phyloP scores from a whole-genome alignment of 805 yeast species.

The Lachancea mirantina region DNA sequence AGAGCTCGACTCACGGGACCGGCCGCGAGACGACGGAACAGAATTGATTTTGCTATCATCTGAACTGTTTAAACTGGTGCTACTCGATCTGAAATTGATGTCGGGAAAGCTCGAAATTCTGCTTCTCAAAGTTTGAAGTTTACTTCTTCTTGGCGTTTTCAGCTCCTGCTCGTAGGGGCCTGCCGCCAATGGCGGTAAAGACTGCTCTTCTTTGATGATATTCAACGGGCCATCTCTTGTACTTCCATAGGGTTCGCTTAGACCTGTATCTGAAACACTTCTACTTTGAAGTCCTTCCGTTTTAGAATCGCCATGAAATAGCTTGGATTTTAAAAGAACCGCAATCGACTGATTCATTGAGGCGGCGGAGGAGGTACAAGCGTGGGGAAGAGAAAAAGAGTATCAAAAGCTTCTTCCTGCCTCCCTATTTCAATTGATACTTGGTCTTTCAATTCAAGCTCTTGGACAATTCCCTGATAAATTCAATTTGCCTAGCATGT shows the following conservation, averaged over 20 bases:
- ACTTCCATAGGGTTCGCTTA: not conserved
- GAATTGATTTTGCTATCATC: too few relatives aligned
- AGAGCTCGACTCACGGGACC: not conserved
- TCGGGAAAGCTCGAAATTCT: conserved; percentile 20
- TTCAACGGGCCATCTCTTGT: conserved; percentile 6
- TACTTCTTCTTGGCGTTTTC: conserved; percentile 7
- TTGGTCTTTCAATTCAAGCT: not conserved
- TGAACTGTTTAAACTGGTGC: conserved; percentile 5
- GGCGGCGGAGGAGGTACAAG: not conserved
- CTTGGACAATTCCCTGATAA: not conserved
- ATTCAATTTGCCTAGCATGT: not conserved
- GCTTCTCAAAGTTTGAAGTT: conserved; percentile 17
- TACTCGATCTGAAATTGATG: conserved; percentile 11
- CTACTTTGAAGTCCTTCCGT: not conserved
- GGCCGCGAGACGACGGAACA: too few relatives aligned
- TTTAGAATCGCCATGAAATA: conserved; percentile 12
- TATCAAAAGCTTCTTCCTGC: not conserved
- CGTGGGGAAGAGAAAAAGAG: not conserved
- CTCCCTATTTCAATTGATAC: too few relatives aligned
- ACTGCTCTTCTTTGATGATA: conserved; percentile 15
- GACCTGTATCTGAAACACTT: too few relatives aligned
- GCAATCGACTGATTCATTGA: conserved; percentile 23
- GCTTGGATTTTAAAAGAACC: conserved; percentile 16
- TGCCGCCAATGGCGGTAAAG: conserved; percentile 1
- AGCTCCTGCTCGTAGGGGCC: conserved; percentile 4